Evolutionary conservation across 352 stramenopile genomes (phyloP).

Genomic region (Phytophthora foliorum): DNA sequence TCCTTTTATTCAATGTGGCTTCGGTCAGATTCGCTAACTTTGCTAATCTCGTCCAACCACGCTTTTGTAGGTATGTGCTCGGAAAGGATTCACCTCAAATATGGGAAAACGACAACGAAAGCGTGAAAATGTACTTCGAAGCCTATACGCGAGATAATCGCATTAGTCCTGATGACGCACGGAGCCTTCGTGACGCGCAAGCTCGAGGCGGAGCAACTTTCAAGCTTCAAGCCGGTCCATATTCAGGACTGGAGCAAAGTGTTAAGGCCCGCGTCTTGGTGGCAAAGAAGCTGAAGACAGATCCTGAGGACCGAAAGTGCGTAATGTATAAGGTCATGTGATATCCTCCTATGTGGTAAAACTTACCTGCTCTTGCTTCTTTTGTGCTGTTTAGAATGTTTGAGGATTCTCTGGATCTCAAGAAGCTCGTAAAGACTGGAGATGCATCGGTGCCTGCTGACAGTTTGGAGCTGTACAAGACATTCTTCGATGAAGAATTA

Average conservation of each 20-base stretch:
- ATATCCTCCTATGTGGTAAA: not conserved
- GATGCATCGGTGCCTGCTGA: slow-evolving; percentile 67
- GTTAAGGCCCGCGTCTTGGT: slow-evolving; percentile 85
- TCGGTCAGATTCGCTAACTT: slow-evolving; percentile 2
- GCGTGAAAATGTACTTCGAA: slow-evolving; percentile 84
- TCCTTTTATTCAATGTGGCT: not conserved
- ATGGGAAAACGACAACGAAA: slow-evolving; percentile 87
- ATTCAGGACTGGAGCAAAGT: slow-evolving; percentile 82
- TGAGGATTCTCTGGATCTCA: slow-evolving; percentile 75
- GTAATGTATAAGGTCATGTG: not conserved
- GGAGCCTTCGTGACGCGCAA: slow-evolving; percentile 71
- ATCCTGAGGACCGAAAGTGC: slow-evolving; percentile 67
- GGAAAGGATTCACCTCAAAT: slow-evolving; percentile 65
- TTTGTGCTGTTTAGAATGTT: slow-evolving; percentile 53
- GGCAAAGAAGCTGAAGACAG: slow-evolving; percentile 81
- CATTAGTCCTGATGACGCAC: slow-evolving; percentile 76
- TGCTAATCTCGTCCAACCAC: not conserved
- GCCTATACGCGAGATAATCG: slow-evolving; percentile 82
- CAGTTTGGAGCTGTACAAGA: slow-evolving; percentile 84
- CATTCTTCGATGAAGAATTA: slow-evolving; percentile 81
- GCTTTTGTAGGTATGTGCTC: slow-evolving; percentile 63
- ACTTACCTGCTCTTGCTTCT: not conserved
- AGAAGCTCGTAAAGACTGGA: slow-evolving; percentile 64
- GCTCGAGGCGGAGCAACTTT: slow-evolving; percentile 79
- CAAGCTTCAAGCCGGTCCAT: slow-evolving; percentile 80